Base-by-base conservation (phyloP, 768 basidiomycete species). In the Agrocybe pediades region DNA sequence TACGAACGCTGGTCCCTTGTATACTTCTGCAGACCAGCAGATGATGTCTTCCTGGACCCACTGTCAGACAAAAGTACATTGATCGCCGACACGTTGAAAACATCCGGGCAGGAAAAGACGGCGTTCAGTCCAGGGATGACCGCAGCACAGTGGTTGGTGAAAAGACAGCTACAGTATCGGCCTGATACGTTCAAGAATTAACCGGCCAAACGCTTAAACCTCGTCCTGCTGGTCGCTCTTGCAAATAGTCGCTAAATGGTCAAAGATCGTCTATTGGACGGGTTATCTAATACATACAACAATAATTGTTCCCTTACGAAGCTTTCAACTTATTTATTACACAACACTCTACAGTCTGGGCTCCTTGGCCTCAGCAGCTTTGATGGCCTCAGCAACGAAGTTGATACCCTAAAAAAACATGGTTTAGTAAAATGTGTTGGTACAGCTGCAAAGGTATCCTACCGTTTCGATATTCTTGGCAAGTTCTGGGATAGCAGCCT, bases 401-500 rank as follows among this genome's bases (percentile, higher is more conserved):
- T 61, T 68, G 40, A 65, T 66, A 56, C 74, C 76, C 76, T 75
- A 27, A 46, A 17, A 39, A 21, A 16, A 20, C 27, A 20, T 23
- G 21, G 29, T 17, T 42, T 19, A 30, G 45, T 19, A 17, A 51
- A 19, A 19, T 16, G 29, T 16, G 25, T 27, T 20, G 55, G 6
- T 51, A 20, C 41, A 25, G 24, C 7, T 20, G 23, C 27, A 41
- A 11, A 21, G 19, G 26, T n/a, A 42, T 73, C 78, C 41, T 54
- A 87, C 88, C 61, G 82, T 90, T 46, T 81, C 71, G 62, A 96
- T 94, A 74, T 86, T 94, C 49, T 65, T 76, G 46, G 66, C 63
- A 27, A 96, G 80, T 68, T 98, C 95, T 11, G 90, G 87, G 51
- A 98, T 67, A 36, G 90, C 92, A 62, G 87, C 88, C 60, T 81